Percentiles rank a stretch among this genome's conserved stretches.
phyloP scores from a whole-genome alignment of 1,284 basidiomycete species.

The Fomitiporia mediterranea region DNA sequence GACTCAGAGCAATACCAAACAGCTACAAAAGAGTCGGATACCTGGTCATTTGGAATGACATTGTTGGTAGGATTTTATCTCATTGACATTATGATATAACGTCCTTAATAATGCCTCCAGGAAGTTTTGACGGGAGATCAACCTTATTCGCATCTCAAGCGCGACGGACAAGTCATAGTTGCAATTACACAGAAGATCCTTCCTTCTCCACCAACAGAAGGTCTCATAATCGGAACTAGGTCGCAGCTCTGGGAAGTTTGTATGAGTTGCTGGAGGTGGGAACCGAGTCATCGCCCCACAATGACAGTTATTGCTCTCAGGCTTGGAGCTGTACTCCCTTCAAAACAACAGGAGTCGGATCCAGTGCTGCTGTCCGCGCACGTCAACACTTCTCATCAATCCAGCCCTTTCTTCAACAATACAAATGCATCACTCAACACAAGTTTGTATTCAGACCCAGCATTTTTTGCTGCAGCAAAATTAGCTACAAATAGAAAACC shows the following conservation, averaged over 20 bases:
- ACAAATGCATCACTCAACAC: too few species aligned
- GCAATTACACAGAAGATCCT: not conserved
- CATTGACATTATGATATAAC: not conserved
- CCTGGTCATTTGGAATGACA: not conserved
- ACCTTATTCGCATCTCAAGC: not conserved
- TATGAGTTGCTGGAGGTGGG: not conserved
- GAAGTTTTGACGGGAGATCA: not conserved
- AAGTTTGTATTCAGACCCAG: too few species aligned
- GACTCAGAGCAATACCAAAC: not conserved
- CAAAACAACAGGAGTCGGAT: too few species aligned
- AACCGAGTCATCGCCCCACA: not conserved
- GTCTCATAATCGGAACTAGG: not conserved
- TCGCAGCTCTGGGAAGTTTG: slow-evolving; percentile 3
- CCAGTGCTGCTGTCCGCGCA: too few species aligned
- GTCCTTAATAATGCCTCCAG: not conserved
- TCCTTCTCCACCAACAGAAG: not conserved
- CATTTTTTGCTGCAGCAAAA: too few species aligned
- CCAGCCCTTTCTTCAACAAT: too few species aligned
- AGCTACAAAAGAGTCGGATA: not conserved
- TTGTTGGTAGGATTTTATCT: not conserved
- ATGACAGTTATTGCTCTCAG: not conserved
- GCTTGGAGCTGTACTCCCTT: too few species aligned
- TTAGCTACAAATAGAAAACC: too few species aligned
- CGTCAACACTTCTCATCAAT: too few species aligned
- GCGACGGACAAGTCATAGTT: not conserved